Evolutionary conservation across 2,329 filamentous ascomycete species (phyloP).

Genomic region (Dactylonectria macrodidyma): DNA sequence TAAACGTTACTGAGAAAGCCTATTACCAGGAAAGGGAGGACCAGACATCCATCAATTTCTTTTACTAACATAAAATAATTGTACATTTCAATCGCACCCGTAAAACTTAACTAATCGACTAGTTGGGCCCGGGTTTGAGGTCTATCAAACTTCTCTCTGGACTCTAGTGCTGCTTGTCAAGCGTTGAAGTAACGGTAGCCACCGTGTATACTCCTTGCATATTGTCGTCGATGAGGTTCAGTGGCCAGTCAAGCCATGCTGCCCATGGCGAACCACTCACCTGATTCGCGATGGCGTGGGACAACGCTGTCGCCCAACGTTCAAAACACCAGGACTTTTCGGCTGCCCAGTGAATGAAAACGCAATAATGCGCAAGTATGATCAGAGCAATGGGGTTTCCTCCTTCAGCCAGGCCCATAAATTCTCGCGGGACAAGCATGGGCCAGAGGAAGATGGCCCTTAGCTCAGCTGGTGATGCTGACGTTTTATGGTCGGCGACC

Average conservation of each 20-base stretch:
- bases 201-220: neutral
- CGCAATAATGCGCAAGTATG: slow-evolving; percentile 34
- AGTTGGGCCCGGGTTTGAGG: too few species aligned
- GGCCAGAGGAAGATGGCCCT: slow-evolving; percentile 35
- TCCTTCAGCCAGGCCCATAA: slow-evolving; percentile 24
- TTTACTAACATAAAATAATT: too few species aligned
- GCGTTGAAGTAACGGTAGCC: neutral
- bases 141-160: too few species aligned
- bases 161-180: neutral
- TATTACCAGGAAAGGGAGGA: too few species aligned
- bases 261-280: slow-evolving; percentile 35
- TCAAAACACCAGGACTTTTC: slow-evolving; percentile 38
- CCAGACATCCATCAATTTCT: too few species aligned
- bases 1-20: too few species aligned
- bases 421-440: slow-evolving; percentile 29
- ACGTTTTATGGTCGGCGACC: neutral
- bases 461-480: slow-evolving; percentile 17
- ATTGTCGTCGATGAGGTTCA: neutral
- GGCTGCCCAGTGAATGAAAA: slow-evolving; percentile 32
- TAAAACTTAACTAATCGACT: too few species aligned
- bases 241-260: neutral
- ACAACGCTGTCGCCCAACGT: slow-evolving; percentile 24
- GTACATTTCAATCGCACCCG: too few species aligned
- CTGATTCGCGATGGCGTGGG: slow-evolving; percentile 35
- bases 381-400: slow-evolving; percentile 29